phyloP scores from a whole-genome alignment of 371 early-diverging fungal species.

The Mortierella sp. region DNA sequence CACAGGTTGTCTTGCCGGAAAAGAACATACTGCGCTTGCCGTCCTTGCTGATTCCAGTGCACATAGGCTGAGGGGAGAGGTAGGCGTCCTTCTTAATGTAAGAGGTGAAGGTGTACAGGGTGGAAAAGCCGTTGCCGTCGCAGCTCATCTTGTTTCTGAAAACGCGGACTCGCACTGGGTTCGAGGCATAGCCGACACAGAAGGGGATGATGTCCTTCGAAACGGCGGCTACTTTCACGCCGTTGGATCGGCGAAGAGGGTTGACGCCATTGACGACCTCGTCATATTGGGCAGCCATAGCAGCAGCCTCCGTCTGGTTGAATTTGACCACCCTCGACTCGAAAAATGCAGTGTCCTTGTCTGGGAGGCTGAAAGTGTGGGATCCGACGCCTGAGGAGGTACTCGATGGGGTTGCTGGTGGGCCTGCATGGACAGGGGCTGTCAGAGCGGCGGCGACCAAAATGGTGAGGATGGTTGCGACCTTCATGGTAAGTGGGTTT shows the following conservation, averaged over 20 bases:
- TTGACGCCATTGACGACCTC: background rate
- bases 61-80: background rate
- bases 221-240: background rate
- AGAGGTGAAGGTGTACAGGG: background rate
- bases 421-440: background rate
- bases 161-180: background rate
- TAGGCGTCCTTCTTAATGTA: background rate
- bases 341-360: background rate
- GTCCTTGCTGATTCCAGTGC: background rate
- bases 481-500: background rate
- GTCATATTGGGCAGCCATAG: background rate
- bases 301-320: background rate
- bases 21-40: background rate
- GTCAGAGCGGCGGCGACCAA: background rate
- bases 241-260: background rate
- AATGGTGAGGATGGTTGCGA: background rate
- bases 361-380: background rate
- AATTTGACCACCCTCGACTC: background rate
- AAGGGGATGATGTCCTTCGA: background rate
- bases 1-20: background rate
- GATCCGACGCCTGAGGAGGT: no score
- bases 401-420: background rate
- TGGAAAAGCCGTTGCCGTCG: background rate
- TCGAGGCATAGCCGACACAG: background rate
- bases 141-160: slow-evolving; percentile 1